Evolutionary conservation across 2,329 filamentous ascomycete species (phyloP), one percentile per base, ranked within the genome.

Genomic region (Fusarium sp.): DNA sequence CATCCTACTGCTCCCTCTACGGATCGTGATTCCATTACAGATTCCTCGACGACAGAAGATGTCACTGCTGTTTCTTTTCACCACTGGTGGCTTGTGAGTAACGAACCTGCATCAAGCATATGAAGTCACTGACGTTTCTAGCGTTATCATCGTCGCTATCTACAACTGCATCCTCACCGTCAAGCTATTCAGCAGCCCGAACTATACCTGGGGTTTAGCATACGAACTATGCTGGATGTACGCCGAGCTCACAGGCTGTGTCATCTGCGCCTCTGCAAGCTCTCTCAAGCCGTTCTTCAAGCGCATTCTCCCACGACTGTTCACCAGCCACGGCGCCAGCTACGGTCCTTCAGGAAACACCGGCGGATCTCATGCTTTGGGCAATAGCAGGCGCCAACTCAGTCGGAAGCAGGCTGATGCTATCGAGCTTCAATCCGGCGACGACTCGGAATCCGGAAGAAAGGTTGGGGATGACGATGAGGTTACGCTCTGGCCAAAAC

Each of bases 161-260:
- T 75, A 73, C 32, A 75, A 71, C 38, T 75, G 68, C 3, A 29
- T 72, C 8, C 73, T 75, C 6, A 75, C 71, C 1, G 66, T 75
- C 7, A 63, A 66, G 22, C 62, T 68, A 0, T 75, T 75, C 42
- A 68, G 51, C 11, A 71, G 63, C 7, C 20, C 45, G 0, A 72
- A 75, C 29, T 75, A 75, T 2, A 75, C 73, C 1, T 75, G 73
- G 73, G 73, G 72, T 2, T 43, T 75, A 3, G 60, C 73, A 15
- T 71, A 75, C 9, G 68, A 75, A 11, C 20, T 75, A 0, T 75
- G 68, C 20, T 75, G 73, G 73, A 75, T 75, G 73, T 75, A 75
- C 8, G 73, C 71, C 9, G 73, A 73, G 18, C 20, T 75, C 3
- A 75, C 71, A 2, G 73, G 72, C 0, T 75, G 72, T 15, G 71